Percentiles rank a stretch among this genome's conserved stretches.
Conservation (phyloP, 2,329 filamentous ascomycete species). For the Epicoccum sorghinum region DNA sequence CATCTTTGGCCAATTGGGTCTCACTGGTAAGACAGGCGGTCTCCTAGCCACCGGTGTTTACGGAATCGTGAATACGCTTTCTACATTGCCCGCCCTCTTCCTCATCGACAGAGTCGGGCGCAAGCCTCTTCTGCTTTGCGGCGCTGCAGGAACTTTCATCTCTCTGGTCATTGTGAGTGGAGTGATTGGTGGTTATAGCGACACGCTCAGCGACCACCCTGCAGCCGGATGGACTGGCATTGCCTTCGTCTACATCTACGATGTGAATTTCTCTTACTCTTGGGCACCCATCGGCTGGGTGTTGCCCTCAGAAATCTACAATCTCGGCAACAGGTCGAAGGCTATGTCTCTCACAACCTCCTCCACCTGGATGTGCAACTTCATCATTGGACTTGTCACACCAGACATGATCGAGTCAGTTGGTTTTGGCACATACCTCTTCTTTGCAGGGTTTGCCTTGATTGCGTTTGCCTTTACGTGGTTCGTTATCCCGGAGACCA, state of each 20-base stretch:
- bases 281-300: constrained; percentile 80
- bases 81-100: constrained; percentile 69
- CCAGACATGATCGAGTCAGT: constrained; percentile 75
- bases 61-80: constrained; percentile 58
- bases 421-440: constrained; percentile 55
- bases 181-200: constrained; percentile 67
- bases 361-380: constrained; percentile 88
- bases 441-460: constrained; percentile 58
- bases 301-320: constrained; percentile 75
- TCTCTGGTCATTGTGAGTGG: constrained; percentile 75
- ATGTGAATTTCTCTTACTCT: constrained; percentile 62
- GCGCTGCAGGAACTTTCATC: constrained; percentile 71
- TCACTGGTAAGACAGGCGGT: constrained; percentile 68
- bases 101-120: constrained; percentile 69
- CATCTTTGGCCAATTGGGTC: constrained; percentile 77
- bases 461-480: constrained; percentile 53
- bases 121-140: constrained; percentile 65
- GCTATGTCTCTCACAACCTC: constrained; percentile 70
- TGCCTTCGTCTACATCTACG: constrained; percentile 66
- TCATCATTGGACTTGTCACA: constrained; percentile 65
- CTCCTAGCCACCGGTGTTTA: constrained; percentile 75
- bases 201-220: constrained; percentile 61
- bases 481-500: constrained; percentile 73
- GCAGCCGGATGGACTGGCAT: constrained; percentile 73
- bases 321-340: constrained; percentile 69